These are phyloP conservation scores for Phytopythium oedochilum DNA, from an alignment of 352 stramenopile genomes.

Conservation along the genomic window DNA sequence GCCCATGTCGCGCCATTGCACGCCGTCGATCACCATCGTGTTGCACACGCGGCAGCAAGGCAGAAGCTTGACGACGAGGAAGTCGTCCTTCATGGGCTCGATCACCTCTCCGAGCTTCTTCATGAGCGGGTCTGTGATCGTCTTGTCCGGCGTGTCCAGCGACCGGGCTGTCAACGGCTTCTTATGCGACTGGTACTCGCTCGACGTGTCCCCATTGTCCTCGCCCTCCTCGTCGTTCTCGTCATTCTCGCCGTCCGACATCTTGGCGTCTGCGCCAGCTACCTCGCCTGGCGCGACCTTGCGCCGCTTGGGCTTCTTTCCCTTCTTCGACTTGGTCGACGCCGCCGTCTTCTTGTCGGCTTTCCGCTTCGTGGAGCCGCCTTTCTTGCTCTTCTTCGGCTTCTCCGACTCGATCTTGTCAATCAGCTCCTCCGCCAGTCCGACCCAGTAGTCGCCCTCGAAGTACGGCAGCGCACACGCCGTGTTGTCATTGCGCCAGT, in stretches of 20 bases:
- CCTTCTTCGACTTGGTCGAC: slow-evolving; percentile 62
- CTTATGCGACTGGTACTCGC: slow-evolving; percentile 1
- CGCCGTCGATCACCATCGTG: slow-evolving; percentile 61
- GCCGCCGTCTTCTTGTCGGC: slow-evolving; percentile 51
- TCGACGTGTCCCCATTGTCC: slow-evolving; percentile 13
- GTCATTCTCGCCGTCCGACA: slow-evolving; percentile 28
- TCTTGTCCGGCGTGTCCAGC: slow-evolving; percentile 59
- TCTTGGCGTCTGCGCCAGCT: slow-evolving; percentile 10
- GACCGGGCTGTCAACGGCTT: slow-evolving; percentile 40
- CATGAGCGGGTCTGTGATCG: slow-evolving; percentile 76
- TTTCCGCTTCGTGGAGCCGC: slow-evolving; percentile 56
- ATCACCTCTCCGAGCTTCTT: slow-evolving; percentile 84
- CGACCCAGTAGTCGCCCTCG: slow-evolving; percentile 87
- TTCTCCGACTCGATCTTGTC: slow-evolving; percentile 87
- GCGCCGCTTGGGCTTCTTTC: slow-evolving; percentile 71
- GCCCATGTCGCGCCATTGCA: slow-evolving; percentile 55
- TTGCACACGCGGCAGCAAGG: slow-evolving; percentile 82
- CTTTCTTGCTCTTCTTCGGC: slow-evolving; percentile 71
- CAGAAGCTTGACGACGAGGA: slow-evolving; percentile 85
- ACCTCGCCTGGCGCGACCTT: slow-evolving; percentile 31
- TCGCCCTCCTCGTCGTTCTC: slow-evolving; percentile 42
- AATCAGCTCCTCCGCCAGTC: slow-evolving; percentile 83
- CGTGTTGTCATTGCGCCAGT: slow-evolving; percentile 86
- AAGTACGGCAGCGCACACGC: slow-evolving; percentile 86
- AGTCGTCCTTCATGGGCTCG: slow-evolving; percentile 89